These are phyloP conservation scores for Cercis canadensis DNA, from an alignment of 306 rosid species.

Conservation along the genomic window DNA sequence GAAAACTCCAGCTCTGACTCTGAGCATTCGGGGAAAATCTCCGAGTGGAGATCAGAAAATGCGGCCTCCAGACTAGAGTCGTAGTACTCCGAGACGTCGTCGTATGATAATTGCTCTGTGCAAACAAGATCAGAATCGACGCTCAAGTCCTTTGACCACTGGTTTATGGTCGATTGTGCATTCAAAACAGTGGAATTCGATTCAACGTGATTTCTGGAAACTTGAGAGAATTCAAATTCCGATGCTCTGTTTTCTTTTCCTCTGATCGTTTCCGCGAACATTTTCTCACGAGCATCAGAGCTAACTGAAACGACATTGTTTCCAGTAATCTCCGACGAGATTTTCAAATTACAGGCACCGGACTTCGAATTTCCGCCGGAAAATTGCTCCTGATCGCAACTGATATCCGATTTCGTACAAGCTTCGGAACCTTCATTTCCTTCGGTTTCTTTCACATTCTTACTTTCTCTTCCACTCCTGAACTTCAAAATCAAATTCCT, in stretches of 20 bases:
- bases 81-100: slow-evolving; percentile 52
- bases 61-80: slow-evolving; percentile 57
- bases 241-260: slow-evolving; percentile 51
- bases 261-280: slow-evolving; percentile 37
- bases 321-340: slow-evolving; percentile 37
- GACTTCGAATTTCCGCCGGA: slow-evolving; percentile 33
- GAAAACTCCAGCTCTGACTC: slow-evolving; percentile 56
- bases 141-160: slow-evolving; percentile 45
- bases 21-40: slow-evolving; percentile 54
- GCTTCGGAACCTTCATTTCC: slow-evolving; percentile 51
- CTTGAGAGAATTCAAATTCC: slow-evolving; percentile 50
- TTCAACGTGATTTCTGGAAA: slow-evolving; percentile 39
- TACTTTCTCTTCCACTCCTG: slow-evolving; percentile 36
- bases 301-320: slow-evolving; percentile 51
- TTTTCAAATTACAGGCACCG: slow-evolving; percentile 27
- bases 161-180: slow-evolving; percentile 58
- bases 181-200: slow-evolving; percentile 42
- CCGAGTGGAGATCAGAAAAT: slow-evolving; percentile 63
- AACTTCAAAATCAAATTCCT: slow-evolving; percentile 55
- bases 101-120: slow-evolving; percentile 63
- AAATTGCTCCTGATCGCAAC: slow-evolving; percentile 39
- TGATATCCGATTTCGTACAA: slow-evolving; percentile 53
- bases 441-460: slow-evolving; percentile 33
- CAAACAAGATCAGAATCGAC: slow-evolving; percentile 72
- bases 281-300: slow-evolving; percentile 45